A percentile compares a stretch with the other conserved stretches of the same genome.
phyloP scores from a whole-genome alignment of 1,284 basidiomycete genomes.

The Rhodotorula sp. region DNA sequence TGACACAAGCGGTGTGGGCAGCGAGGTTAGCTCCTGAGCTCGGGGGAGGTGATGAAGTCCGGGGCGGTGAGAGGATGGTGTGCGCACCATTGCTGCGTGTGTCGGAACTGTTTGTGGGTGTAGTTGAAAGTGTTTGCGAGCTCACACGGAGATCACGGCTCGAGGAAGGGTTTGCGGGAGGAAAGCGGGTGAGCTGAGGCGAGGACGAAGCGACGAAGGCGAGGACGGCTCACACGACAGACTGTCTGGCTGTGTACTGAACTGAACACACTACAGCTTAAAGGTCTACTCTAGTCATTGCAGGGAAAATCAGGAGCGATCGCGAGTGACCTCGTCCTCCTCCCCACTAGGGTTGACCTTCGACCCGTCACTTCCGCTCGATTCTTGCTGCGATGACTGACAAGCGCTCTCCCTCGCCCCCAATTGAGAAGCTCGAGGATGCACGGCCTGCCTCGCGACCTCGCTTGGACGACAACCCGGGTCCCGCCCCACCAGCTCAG shows the following conservation, averaged over 20 bases:
- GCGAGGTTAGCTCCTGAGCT: not conserved
- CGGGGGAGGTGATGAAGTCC: not conserved
- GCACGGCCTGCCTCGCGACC: not conserved
- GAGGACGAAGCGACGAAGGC: no score
- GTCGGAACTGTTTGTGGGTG: not conserved
- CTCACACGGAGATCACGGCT: constrained; percentile 42
- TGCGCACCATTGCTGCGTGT: constrained; percentile 11
- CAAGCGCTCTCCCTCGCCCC: constrained; percentile 10
- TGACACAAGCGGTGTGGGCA: not conserved
- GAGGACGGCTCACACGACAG: no score
- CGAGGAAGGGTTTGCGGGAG: constrained; percentile 1
- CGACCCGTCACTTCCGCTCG: no score
- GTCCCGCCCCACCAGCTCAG: not conserved
- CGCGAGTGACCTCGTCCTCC: no score
- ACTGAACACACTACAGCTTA: no score
- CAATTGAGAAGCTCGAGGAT: not conserved
- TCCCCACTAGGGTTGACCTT: no score
- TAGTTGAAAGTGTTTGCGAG: constrained; percentile 12
- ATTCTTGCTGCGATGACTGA: not conserved
- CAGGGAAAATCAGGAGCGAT: no score
- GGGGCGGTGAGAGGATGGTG: not conserved
- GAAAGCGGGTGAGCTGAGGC: not conserved
- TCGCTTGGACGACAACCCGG: not conserved
- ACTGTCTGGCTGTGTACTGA: no score
- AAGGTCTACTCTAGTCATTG: no score